Evolutionary conservation across 2,329 filamentous ascomycete genomes (phyloP).

Genomic region (Ophiocordyceps camponoti-floridani): DNA sequence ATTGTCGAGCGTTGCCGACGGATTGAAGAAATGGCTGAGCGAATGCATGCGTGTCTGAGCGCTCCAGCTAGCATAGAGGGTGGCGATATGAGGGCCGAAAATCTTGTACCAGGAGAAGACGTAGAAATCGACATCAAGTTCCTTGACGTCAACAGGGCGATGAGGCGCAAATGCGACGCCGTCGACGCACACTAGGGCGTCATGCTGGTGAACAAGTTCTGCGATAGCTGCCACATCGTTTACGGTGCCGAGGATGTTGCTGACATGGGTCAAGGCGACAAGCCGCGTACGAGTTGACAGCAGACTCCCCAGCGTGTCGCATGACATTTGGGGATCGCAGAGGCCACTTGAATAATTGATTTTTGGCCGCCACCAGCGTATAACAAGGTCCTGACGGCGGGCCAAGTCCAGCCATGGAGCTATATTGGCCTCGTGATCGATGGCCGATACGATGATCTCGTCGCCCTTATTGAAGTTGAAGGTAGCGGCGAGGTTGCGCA

Average conservation of each 20-base stretch:
- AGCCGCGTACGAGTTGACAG: slow-evolving; percentile 48
- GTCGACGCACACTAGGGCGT: slow-evolving; percentile 51
- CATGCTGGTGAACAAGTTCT: slow-evolving; percentile 26
- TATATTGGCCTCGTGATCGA: slow-evolving; percentile 67
- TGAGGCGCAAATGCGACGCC: slow-evolving; percentile 65
- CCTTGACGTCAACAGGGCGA: slow-evolving; percentile 47
- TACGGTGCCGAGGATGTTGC: slow-evolving; percentile 57
- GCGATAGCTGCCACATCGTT: slow-evolving; percentile 41
- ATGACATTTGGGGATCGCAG: slow-evolving; percentile 39
- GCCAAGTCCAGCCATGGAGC: slow-evolving; percentile 57
- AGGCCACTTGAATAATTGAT: slow-evolving; percentile 8
- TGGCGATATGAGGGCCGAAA: slow-evolving; percentile 57
- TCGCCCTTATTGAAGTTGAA: slow-evolving; percentile 35
- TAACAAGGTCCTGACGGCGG: slow-evolving; percentile 33
- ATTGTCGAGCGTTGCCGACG: slow-evolving; percentile 36
- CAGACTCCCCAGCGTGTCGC: slow-evolving; percentile 36
- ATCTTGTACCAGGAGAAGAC: slow-evolving; percentile 73
- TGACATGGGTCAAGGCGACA: slow-evolving; percentile 56
- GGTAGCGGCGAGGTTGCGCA: slow-evolving; percentile 48
- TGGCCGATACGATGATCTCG: slow-evolving; percentile 50
- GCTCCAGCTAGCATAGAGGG: slow-evolving; percentile 44
- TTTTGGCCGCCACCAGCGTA: slow-evolving; percentile 52
- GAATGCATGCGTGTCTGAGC: slow-evolving; percentile 38
- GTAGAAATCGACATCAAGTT: slow-evolving; percentile 57
- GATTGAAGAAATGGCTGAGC: slow-evolving; percentile 51